Conservation (phyloP, 768 basidiomycete species). For the Boletus reticuloceps region DNA sequence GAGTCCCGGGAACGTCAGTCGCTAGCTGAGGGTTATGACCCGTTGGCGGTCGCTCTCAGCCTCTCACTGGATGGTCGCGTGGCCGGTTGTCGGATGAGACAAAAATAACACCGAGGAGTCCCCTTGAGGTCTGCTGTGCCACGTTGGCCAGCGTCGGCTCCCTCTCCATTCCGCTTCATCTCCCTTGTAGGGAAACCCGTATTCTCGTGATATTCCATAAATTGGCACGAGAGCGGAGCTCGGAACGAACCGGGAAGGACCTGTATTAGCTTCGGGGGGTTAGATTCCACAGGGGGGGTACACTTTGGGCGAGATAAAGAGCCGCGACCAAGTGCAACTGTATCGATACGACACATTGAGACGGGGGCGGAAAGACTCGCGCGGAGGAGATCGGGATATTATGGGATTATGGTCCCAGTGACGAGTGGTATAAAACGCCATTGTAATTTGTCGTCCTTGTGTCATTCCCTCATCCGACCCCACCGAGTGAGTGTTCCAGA, state of each 20-base stretch:
- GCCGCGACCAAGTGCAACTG: neutral
- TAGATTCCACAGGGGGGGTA: neutral
- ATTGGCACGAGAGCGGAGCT: slow-evolving; percentile 1
- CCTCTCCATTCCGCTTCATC: slow-evolving; percentile 1
- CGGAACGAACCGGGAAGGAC: slow-evolving; percentile 20
- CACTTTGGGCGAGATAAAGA: neutral
- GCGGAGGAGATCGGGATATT: slow-evolving; percentile 25
- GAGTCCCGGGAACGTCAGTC: neutral
- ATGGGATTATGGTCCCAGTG: slow-evolving; percentile 32
- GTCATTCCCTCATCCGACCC: neutral
- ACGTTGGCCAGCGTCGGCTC: neutral
- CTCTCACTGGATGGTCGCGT: neutral
- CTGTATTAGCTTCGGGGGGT: neutral
- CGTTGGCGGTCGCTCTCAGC: no score
- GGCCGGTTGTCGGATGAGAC: neutral
- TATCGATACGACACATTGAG: neutral
- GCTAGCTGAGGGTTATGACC: no score
- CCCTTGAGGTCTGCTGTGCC: neutral
- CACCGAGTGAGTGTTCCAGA: slow-evolving; percentile 19
- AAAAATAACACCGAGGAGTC: slow-evolving; percentile 1
- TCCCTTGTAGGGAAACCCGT: neutral
- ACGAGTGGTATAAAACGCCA: slow-evolving; percentile 27
- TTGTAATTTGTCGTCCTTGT: slow-evolving; percentile 4
- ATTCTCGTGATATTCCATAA: neutral
- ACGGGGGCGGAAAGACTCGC: slow-evolving; percentile 21